Evolutionary conservation across 352 stramenopile genomes (phyloP), one percentile per base, ranked within the genome.

Genomic region (Phytophthora cactorum): DNA sequence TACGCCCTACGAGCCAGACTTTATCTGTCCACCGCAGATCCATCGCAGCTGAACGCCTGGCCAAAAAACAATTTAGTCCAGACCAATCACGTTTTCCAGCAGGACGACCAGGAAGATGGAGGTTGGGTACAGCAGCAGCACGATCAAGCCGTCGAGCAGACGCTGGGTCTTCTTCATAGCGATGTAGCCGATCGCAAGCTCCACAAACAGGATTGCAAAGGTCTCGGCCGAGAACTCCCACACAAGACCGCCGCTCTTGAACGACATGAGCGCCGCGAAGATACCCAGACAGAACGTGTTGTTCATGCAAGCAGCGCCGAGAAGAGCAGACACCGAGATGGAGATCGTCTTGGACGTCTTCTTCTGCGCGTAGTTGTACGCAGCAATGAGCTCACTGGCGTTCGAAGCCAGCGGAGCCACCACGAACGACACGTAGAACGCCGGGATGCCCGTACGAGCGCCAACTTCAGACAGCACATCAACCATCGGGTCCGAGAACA

Each of bases 211-310:
- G 71, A 99, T 99, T 50, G 95, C 74, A 54, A 98, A 89, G 9
- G 96, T 99, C 79, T 99, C 98, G 27, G 97, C 97, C 56, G 92
- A 98, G 78, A 98, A 99, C 75, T 99, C 79, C 98, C 98, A 99
- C 52, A 97, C 94, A 25, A 99, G 82, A 5, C 88, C 84, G 41
- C 79, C 75, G 25, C 63, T 78, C 77, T 97, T 95, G 68, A 98
- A 97, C 66, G 92, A 98, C 74, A 99, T 98, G 43, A 99, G 86
- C 60, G 92, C 88, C 66, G 98, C 96, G 65, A 99, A 99, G 69
- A 99, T 98, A 34, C 92, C 97, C 17, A 99, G 85, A 70, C 95
- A 98, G 74, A 99, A 99, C n/a, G 98, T 99, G 83, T 99, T 99
- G 88, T 99, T 99, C 97, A 99, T 99, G 74, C 93, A 98, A 12